These are phyloP conservation scores for Grigorovia humatica DNA, from an alignment of 805 yeast species.

Conservation along the genomic window DNA sequence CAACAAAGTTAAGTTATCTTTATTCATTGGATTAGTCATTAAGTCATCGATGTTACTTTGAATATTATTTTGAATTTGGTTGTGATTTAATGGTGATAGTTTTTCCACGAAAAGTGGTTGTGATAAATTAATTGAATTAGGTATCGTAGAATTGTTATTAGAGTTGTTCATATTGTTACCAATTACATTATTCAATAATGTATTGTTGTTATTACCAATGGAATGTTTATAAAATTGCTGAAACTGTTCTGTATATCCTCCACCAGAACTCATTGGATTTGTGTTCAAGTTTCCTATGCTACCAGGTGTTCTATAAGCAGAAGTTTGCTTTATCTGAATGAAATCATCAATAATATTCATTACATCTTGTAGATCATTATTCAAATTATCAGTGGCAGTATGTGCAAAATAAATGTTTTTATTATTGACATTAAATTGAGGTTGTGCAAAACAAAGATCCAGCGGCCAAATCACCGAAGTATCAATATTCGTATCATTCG, in stretches of 20 bases:
- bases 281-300: conserved; percentile 18
- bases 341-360: conserved; percentile 32
- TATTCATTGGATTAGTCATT: conserved; percentile 5
- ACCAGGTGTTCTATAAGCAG: conserved; percentile 31
- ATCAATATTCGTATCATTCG: conserved; percentile 4
- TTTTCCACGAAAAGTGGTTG: background rate
- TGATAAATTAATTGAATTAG: background rate
- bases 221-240: conserved; percentile 19
- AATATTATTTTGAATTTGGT: background rate
- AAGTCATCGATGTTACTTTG: background rate
- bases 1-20: conserved; percentile 6
- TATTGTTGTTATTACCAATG: background rate
- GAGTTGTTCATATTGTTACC: background rate
- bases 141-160: background rate
- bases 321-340: conserved; percentile 30
- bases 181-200: background rate
- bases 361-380: conserved; percentile 22
- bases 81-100: background rate
- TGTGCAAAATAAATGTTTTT: background rate
- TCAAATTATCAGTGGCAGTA: conserved; percentile 1
- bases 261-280: conserved; percentile 25
- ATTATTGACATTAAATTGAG: conserved; percentile 12
- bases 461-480: conserved; percentile 67
- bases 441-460: conserved; percentile 52
- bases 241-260: conserved; percentile 25